Conservation (phyloP, 2,329 filamentous ascomycete species). For the Cladophialophora yegresii region DNA sequence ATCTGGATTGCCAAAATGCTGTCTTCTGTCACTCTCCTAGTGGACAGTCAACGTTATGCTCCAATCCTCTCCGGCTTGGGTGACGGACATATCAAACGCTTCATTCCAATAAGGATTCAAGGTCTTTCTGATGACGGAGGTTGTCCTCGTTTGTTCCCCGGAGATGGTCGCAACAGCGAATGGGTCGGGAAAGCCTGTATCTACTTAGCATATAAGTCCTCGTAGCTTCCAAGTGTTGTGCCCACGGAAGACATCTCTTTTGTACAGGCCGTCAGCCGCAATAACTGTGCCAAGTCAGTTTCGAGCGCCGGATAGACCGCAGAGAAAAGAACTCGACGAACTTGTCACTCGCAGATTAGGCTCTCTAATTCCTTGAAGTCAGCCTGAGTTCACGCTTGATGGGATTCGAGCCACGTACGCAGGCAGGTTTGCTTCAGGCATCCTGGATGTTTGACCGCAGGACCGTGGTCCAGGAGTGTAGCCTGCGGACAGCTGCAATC, state of each 20-base stretch:
- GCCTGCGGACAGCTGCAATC: conserved; percentile 22
- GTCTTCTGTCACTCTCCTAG: conserved; percentile 85
- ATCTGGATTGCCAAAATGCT: conserved; percentile 97
- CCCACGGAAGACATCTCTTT: conserved; percentile 98
- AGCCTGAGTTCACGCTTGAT: conserved; percentile 20
- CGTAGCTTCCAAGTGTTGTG: conserved; percentile 37
- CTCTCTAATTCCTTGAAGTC: conserved; percentile 55
- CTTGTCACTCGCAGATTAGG: conserved; percentile 92
- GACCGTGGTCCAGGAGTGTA: conserved; percentile 15
- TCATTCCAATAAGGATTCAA: conserved; percentile 99
- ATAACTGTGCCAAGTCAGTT: conserved; percentile 67
- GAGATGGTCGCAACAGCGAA: conserved; percentile 97
- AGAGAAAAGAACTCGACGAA: conserved; percentile 50
- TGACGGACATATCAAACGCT: conserved; percentile 89
- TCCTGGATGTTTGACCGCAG: conserved; percentile 31
- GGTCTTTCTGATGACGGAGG: conserved; percentile 92
- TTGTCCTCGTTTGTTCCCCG: conserved; percentile 98
- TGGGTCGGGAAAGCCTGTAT: conserved; percentile 87
- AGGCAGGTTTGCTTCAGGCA: conserved; percentile 63
- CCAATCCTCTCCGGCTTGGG: background rate
- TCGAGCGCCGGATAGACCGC: conserved; percentile 25
- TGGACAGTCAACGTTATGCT: conserved; percentile 7
- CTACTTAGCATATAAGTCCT: conserved; percentile 12
- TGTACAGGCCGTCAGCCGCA: conserved; percentile 96
- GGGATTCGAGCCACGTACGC: conserved; percentile 53